A percentile compares a stretch with the other conserved stretches of the same genome.
These are phyloP conservation scores for Grosmannia clavigera DNA, from an alignment of 2,329 filamentous ascomycete genomes.

Conservation along the genomic window DNA sequence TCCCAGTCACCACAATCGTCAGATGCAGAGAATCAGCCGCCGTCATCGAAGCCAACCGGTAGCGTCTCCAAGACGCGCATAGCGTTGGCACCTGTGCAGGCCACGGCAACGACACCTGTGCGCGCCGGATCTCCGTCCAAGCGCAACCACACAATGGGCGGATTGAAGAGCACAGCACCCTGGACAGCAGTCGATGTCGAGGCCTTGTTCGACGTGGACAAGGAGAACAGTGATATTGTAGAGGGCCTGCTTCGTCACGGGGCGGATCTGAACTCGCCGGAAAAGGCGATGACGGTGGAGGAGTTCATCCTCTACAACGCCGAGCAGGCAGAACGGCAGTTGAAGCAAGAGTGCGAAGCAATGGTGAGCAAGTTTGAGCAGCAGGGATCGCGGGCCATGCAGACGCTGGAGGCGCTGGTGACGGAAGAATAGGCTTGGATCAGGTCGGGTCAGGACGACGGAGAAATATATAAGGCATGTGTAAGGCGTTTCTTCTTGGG, in stretches of 20 bases:
- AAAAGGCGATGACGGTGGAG: constrained; percentile 85
- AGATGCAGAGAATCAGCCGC: constrained; percentile 68
- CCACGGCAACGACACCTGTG: constrained; percentile 27
- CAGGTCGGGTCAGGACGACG: neutral
- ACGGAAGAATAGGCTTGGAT: constrained; percentile 23
- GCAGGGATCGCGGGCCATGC: constrained; percentile 69
- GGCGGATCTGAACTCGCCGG: constrained; percentile 54
- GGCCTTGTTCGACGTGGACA: constrained; percentile 43
- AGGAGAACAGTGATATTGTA: constrained; percentile 37
- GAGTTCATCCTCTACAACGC: constrained; percentile 86
- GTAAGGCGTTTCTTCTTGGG: neutral
- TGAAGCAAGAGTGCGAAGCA: constrained; percentile 70
- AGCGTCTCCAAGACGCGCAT: constrained; percentile 32
- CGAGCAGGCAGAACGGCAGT: constrained; percentile 61
- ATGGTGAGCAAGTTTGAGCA: constrained; percentile 74
- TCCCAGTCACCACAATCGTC: constrained; percentile 64
- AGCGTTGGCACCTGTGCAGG: constrained; percentile 27
- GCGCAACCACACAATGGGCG: constrained; percentile 36
- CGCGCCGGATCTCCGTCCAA: constrained; percentile 47
- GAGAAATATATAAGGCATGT: neutral
- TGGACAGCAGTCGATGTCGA: constrained; percentile 75
- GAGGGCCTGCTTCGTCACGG: constrained; percentile 40
- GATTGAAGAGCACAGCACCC: constrained; percentile 42
- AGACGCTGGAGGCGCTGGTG: constrained; percentile 60
- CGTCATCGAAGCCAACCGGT: constrained; percentile 48